Base-by-base conservation (phyloP, 176 grass and related monocot genomes). In the Olyra latifolia region DNA sequence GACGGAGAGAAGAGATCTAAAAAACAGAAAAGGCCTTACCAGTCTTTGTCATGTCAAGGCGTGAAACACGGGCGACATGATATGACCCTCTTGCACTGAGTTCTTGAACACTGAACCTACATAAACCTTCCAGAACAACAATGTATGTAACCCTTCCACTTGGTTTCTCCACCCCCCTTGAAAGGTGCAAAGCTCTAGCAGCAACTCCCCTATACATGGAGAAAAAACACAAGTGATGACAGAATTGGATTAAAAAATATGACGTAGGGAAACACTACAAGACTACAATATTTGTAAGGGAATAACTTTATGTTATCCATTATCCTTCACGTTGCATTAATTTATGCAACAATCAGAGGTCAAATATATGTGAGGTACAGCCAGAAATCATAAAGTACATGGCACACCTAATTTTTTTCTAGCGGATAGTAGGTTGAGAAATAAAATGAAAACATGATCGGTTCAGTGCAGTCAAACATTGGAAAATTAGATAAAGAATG, bases 161-260 rank as follows among this genome's bases (percentile, higher is more conserved):
- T 86, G 96, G 96, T 74, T 99, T 99, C 86, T 99, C 96, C 27
- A 99, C 96, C 29, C 88, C 96, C 93, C 90, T 89, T 27, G 96
- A 99, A 82, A 99, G 92, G 80, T 99, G 96, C 77, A 99, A 87
- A 71, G 96, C 96, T 90, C 92, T 99, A 78, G 96, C 96, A 43
- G 96, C 96, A 91, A 99, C 96, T 81, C 96, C 96, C 72, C 96
- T 99, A 40, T 48, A 88, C n/a, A 79, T 67, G 65, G 74, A 83
- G 62, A 27, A 7, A 74, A 71, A 63, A 42, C 16, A 60, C 43
- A 50, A 52, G 58, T 82, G 7, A 30, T 59, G 45, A 54, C 46
- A 16, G 70, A 64, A 10, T 45, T 70, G 4, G 57, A 76, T 45
- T 11, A 49, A 67, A 70, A 79, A 67, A 53, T 5, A 23, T 29